Evolutionary conservation across 495 filamentous ascomycete species (phyloP).

Genomic region (Aspergillus homomorphus): DNA sequence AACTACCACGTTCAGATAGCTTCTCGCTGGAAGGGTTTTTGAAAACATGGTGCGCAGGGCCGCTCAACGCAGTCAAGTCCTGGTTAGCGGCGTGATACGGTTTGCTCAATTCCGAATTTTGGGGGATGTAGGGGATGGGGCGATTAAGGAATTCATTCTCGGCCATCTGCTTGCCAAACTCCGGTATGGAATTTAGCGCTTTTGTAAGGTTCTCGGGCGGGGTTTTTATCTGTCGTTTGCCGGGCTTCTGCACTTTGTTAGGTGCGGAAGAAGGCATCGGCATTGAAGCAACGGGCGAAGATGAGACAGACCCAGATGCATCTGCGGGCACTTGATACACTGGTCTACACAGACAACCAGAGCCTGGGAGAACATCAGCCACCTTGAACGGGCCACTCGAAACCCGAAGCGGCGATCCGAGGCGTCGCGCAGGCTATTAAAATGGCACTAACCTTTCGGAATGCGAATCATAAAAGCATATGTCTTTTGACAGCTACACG

Average conservation of each 20-base stretch:
- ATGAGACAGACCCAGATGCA: conserved; percentile 14
- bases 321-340: conserved; percentile 37
- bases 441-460: conserved; percentile 37
- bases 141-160: conserved; percentile 20
- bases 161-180: conserved; percentile 13
- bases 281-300: conserved; percentile 14
- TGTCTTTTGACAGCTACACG: conserved; percentile 53
- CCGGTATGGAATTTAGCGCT: conserved; percentile 24
- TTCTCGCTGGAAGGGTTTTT: conserved; percentile 5
- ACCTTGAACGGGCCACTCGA: not conserved
- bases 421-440: too few relatives aligned
- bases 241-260: conserved; percentile 30
- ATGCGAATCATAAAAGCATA: conserved; percentile 53
- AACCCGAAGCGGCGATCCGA: not conserved
- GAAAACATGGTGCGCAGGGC: not conserved
- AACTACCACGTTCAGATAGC: conserved; percentile 19
- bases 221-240: conserved; percentile 23
- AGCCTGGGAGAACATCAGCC: conserved; percentile 22
- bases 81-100: conserved; percentile 4
- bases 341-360: conserved; percentile 40
- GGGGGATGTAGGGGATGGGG: conserved; percentile 13
- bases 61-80: not conserved
- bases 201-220: conserved; percentile 30
- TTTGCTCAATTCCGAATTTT: conserved; percentile 1
- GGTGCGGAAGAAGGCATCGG: conserved; percentile 16